Conservation (phyloP, 495 filamentous ascomycete genomes). For the Neurospora sp. region DNA sequence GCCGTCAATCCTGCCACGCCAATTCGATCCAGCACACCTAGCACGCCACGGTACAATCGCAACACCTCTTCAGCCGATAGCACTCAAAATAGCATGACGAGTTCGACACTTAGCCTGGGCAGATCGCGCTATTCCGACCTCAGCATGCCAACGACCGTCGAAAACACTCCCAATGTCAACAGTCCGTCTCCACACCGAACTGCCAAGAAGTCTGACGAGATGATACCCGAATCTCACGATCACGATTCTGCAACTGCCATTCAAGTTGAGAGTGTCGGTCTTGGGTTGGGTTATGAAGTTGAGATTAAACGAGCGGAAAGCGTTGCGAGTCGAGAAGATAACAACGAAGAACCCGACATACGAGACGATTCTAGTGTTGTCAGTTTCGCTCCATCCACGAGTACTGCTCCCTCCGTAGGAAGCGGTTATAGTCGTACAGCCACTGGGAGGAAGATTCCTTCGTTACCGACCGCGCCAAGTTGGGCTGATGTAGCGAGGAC, state of each 20-base stretch:
- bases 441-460: conserved; percentile 8
- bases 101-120: conserved; percentile 21
- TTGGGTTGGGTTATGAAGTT: background rate
- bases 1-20: conserved; percentile 21
- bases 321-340: background rate
- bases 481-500: conserved; percentile 24
- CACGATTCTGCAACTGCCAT: background rate
- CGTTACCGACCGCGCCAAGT: conserved; percentile 22
- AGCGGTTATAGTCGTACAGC: conserved; percentile 13
- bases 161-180: conserved; percentile 12
- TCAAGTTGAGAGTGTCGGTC: background rate
- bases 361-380: conserved; percentile 11
- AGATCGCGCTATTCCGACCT: conserved; percentile 13
- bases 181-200: conserved; percentile 2
- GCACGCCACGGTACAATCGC: conserved; percentile 7
- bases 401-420: conserved; percentile 4
- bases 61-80: conserved; percentile 24
- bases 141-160: conserved; percentile 13
- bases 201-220: background rate
- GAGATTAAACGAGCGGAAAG: conserved; percentile 11
- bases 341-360: background rate
- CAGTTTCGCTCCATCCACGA: conserved; percentile 4
- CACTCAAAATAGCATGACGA: conserved; percentile 24
- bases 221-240: background rate
- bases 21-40: conserved; percentile 20